Percentiles rank a stretch among this genome's conserved stretches.
Evolutionary conservation across 108 stramenopile species (phyloP).

Genomic region (Conticribra guillardii): DNA sequence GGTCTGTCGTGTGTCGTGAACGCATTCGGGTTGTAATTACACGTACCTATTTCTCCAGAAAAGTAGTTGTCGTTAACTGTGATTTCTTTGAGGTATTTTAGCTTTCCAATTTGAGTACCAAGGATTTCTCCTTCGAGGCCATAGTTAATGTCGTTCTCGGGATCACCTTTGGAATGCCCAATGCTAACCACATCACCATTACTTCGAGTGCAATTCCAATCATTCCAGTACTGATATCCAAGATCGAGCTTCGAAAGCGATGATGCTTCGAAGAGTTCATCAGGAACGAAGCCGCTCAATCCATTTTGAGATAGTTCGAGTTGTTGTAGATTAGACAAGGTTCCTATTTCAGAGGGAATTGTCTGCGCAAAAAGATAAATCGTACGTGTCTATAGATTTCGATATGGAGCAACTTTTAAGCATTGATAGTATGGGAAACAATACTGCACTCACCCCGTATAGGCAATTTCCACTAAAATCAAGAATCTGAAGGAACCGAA

Average conservation of each 20-base stretch:
- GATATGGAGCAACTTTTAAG: neutral
- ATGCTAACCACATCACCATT: neutral
- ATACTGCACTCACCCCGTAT: neutral
- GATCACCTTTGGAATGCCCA: neutral
- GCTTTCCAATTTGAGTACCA: neutral
- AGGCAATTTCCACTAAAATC: conserved; percentile 1
- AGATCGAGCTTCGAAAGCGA: neutral
- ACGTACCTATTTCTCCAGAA: conserved; percentile 7
- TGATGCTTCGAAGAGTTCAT: neutral
- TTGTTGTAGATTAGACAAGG: neutral
- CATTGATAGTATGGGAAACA: too few species aligned
- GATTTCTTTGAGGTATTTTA: neutral
- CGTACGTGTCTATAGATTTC: too few species aligned
- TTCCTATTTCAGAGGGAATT: conserved; percentile 1
- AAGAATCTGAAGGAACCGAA: neutral
- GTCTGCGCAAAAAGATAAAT: neutral
- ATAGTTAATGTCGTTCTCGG: neutral
- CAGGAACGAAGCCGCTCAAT: neutral
- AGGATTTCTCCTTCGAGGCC: conserved; percentile 5
- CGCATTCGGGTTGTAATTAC: too few species aligned
- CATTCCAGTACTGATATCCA: neutral
- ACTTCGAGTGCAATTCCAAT: neutral
- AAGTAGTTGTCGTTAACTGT: neutral
- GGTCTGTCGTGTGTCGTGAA: too few species aligned
- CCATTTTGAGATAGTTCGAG: neutral